A percentile compares a stretch with the other conserved stretches of the same genome.
Conservation (phyloP, 2,329 filamentous ascomycete genomes). For the Alternaria sp. region DNA sequence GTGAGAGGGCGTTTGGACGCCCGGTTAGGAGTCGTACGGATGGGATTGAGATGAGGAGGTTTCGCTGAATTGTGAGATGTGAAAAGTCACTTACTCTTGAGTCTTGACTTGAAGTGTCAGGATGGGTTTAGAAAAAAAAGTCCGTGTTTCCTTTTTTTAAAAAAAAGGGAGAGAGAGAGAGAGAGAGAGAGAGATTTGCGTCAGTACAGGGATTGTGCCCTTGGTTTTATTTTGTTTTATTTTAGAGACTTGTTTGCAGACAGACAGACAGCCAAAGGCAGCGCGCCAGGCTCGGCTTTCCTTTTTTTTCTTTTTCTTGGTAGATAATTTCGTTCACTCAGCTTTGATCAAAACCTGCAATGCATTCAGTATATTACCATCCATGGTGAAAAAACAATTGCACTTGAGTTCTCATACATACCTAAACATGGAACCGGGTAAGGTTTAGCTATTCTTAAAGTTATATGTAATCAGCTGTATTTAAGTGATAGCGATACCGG, state of each 20-base stretch:
- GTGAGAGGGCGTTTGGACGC: conserved; percentile 33
- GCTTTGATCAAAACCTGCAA: too few species aligned
- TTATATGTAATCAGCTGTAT: too few species aligned
- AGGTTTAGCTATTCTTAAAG: too few species aligned
- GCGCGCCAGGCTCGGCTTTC: conserved; percentile 8
- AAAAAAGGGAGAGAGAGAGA: too few species aligned
- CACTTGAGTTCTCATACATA: too few species aligned
- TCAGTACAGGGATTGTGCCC: neutral
- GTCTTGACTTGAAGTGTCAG: neutral
- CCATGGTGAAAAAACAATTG: too few species aligned
- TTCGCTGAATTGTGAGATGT: conserved; percentile 24
- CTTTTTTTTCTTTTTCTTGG: neutral
- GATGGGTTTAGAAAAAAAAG: too few species aligned
- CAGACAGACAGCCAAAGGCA: conserved; percentile 15
- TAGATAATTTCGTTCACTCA: conserved; percentile 2
- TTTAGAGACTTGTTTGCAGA: neutral
- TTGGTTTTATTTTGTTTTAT: neutral
- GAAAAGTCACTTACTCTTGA: too few species aligned
- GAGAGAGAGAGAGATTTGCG: neutral
- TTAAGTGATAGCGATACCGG: too few species aligned
- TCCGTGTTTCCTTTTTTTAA: too few species aligned
- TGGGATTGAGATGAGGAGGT: conserved; percentile 46
- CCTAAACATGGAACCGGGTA: too few species aligned
- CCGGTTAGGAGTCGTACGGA: conserved; percentile 43
- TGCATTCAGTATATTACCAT: too few species aligned